Evolutionary conservation across 208 protist genomes (phyloP), one percentile per base, ranked within the genome.

Genomic region (Crithidia sp.): DNA sequence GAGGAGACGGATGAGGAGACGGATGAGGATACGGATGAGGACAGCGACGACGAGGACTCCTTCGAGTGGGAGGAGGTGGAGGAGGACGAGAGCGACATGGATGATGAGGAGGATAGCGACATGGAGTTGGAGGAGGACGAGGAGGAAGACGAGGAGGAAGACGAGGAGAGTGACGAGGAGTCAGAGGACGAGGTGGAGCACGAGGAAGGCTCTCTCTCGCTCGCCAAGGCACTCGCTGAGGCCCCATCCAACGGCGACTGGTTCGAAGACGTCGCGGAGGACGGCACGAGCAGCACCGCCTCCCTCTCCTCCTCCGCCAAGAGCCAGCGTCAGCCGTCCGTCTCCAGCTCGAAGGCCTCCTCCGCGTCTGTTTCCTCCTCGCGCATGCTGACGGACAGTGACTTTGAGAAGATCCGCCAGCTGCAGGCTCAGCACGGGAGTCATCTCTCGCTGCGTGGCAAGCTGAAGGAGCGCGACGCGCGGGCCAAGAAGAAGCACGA

Each of bases 321-420:
- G 13, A 67, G 10, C 55, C 77, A 67, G 16, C 28, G 28, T 28
- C 67, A 79, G 17, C 19, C 79, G 8, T 87, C 89, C 17, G 28
- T 75, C 28, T 54, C 76, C 2, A 81, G 80, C 67, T 85, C 83
- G 17, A 84, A 77, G 55, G 67, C 72, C 0, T 83, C 80, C 2
- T 71, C 58, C 12, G 64, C 76, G 0, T 88, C 88, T 7, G 68
- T 91, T 12, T 79, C 89, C 0, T 83, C 88, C 13, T 67, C 72
- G 4, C 88, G 90, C 19, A 81, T 96, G 70, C 79, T 96, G 13
- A 92, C 87, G 12, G 92, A 96, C 53, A 89, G 71, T 50, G 92
- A 96, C 67, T 95, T 97, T 74, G 77, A 88, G 55, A 89, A 86
- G 76, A 94, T 97, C 53, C 91, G 88, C 10, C 81, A 82, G 56